Percentiles rank a stretch among this genome's conserved stretches.
Conservation (phyloP, 768 basidiomycete species). For the Phanerochaete sordida region DNA sequence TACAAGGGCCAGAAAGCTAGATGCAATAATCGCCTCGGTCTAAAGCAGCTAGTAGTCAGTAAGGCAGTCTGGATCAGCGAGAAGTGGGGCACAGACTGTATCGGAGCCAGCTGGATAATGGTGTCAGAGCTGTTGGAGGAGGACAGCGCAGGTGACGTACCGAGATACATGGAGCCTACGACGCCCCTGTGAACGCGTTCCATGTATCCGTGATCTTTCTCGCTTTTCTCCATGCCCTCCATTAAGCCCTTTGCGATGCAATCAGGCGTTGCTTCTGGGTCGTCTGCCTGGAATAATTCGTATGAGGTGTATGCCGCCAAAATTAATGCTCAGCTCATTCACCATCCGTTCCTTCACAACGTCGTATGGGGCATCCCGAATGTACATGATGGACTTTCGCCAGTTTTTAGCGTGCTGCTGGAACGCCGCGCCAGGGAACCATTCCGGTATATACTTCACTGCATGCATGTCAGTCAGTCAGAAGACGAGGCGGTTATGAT, state of each 20-base stretch:
- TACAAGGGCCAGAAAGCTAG: conserved; percentile 17
- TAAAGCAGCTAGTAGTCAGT: conserved; percentile 26
- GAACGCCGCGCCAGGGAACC: conserved; percentile 20
- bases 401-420: conserved; percentile 9
- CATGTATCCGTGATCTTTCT: conserved; percentile 10
- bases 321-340: neutral
- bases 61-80: neutral
- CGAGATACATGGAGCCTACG: conserved; percentile 13
- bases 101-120: neutral
- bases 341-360: conserved; percentile 13
- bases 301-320: neutral
- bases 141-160: neutral
- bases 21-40: too few species aligned
- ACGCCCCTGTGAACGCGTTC: conserved; percentile 3
- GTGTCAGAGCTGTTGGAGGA: neutral
- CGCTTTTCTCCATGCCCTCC: neutral
- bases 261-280: neutral
- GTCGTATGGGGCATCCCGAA: conserved; percentile 10
- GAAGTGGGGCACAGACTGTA: neutral
- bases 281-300: neutral
- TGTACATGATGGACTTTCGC: conserved; percentile 3
- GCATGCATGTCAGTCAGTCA: neutral
- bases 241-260: conserved; percentile 5
- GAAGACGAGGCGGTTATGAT: too few species aligned
- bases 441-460: conserved; percentile 23